phyloP scores from a whole-genome alignment of 306 rosid genomes.

The Rubus parviflorus region DNA sequence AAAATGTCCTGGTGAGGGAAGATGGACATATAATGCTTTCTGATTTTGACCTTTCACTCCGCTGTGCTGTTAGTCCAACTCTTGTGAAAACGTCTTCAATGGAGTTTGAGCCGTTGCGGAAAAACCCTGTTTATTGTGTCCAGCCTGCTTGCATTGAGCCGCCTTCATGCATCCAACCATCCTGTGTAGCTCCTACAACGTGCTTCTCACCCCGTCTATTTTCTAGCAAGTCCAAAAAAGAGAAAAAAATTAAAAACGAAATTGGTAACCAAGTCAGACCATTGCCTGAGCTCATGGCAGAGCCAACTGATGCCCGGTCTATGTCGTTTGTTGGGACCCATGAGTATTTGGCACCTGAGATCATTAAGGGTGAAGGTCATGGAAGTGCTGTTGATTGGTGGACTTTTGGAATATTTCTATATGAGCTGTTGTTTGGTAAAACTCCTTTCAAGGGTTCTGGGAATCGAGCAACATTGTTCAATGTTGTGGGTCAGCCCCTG shows the following conservation, averaged over 20 bases:
- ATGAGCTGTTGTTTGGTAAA: slow-evolving; percentile 89
- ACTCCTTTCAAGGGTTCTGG: slow-evolving; percentile 97
- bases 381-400: slow-evolving; percentile 99
- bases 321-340: slow-evolving; percentile 99
- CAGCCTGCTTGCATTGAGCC: slow-evolving; percentile 97
- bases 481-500: slow-evolving; percentile 87
- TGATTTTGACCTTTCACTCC: slow-evolving; percentile 92
- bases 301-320: slow-evolving; percentile 96
- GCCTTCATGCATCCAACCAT: slow-evolving; percentile 95
- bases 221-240: slow-evolving; percentile 93
- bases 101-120: slow-evolving; percentile 71
- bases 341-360: slow-evolving; percentile 96
- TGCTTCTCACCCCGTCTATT: slow-evolving; percentile 93
- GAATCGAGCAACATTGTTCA: slow-evolving; percentile 83
- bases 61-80: slow-evolving; percentile 90
- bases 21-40: slow-evolving; percentile 99
- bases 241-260: slow-evolving; percentile 70
- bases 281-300: slow-evolving; percentile 91
- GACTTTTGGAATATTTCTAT: slow-evolving; percentile 94
- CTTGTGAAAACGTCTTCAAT: slow-evolving; percentile 63
- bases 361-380: slow-evolving; percentile 95
- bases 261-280: slow-evolving; percentile 91
- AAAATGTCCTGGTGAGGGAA: slow-evolving; percentile 91
- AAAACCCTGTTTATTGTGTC: slow-evolving; percentile 72
- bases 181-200: slow-evolving; percentile 92